Evolutionary conservation across 371 early-diverging fungal species (phyloP).

Genomic region (Rhizopus arrhizus): DNA sequence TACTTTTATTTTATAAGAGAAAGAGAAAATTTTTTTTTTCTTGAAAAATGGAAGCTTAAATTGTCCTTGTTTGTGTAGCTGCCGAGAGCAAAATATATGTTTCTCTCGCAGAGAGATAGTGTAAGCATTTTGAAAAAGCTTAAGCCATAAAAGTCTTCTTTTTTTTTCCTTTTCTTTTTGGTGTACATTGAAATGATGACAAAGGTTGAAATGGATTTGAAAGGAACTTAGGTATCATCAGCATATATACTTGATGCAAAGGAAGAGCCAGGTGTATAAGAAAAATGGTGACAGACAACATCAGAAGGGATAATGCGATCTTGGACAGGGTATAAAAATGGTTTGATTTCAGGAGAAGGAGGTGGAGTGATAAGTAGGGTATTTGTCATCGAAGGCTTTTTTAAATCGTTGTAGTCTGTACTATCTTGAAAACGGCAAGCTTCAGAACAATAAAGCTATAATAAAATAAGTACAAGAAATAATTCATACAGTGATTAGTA

Average conservation of each 20-base stretch:
- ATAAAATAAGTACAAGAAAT: neutral
- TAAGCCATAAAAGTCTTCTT: neutral
- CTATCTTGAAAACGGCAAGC: slow-evolving; percentile 6
- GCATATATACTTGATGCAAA: neutral
- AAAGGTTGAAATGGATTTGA: neutral
- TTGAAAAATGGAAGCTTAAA: too few relatives aligned
- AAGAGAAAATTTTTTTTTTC: too few relatives aligned
- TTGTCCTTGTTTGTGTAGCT: too few relatives aligned
- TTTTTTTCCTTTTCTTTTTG: neutral
- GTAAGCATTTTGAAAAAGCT: neutral
- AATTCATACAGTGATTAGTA: neutral
- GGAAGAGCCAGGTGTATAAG: neutral
- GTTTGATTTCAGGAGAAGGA: neutral
- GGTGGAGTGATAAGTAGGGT: neutral
- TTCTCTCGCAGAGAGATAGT: too few relatives aligned
- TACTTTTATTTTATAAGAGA: too few relatives aligned
- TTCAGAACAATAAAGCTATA: slow-evolving; percentile 9
- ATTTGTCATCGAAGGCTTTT: neutral
- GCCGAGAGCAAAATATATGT: too few relatives aligned
- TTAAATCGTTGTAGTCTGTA: neutral
- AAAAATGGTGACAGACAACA: neutral
- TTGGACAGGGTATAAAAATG: neutral
- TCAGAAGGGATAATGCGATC: neutral
- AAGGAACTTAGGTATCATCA: neutral
- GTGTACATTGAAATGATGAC: neutral